These are phyloP conservation scores for Lepidium didymum DNA, from an alignment of 345 rosid genomes.

Conservation along the genomic window DNA sequence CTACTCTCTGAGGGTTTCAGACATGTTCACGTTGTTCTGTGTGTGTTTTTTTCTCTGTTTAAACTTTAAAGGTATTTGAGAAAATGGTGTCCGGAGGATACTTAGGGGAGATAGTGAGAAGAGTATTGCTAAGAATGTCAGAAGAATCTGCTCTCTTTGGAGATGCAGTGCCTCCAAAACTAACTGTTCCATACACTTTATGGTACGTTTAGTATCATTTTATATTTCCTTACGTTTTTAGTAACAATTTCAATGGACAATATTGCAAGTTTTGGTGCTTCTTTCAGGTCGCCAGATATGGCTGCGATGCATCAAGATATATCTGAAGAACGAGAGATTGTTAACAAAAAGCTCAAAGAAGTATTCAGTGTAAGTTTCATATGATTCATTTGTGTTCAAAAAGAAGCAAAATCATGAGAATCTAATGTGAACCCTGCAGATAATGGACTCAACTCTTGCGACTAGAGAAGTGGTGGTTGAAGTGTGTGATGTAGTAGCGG, in stretches of 20 bases:
- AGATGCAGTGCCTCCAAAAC: conserved; percentile 38
- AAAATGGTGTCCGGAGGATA: conserved; percentile 56
- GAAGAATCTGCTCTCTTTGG: conserved; percentile 56
- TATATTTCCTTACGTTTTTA: neutral
- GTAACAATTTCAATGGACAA: neutral
- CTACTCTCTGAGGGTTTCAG: neutral
- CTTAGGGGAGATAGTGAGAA: conserved; percentile 73
- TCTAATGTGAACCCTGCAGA: conserved; percentile 25
- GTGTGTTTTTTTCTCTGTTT: neutral
- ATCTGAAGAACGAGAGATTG: conserved; percentile 40
- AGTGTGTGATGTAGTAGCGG: conserved; percentile 56
- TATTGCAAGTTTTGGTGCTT: neutral
- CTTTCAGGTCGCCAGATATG: conserved; percentile 48
- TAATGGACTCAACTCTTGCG: conserved; percentile 34
- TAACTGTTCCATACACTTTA: conserved; percentile 41
- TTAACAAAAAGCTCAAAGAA: conserved; percentile 42
- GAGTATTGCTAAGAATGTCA: conserved; percentile 56
- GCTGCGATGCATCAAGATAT: conserved; percentile 74
- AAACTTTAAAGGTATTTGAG: conserved; percentile 45
- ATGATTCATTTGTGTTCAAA: neutral
- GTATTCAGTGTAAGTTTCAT: conserved; percentile 37
- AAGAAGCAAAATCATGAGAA: neutral
- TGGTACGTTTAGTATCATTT: conserved; percentile 26
- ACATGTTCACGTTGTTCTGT: neutral
- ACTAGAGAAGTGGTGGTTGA: conserved; percentile 51